Base-by-base conservation (phyloP, 2,329 filamentous ascomycete genomes). In the Diaporthe ilicicola region DNA sequence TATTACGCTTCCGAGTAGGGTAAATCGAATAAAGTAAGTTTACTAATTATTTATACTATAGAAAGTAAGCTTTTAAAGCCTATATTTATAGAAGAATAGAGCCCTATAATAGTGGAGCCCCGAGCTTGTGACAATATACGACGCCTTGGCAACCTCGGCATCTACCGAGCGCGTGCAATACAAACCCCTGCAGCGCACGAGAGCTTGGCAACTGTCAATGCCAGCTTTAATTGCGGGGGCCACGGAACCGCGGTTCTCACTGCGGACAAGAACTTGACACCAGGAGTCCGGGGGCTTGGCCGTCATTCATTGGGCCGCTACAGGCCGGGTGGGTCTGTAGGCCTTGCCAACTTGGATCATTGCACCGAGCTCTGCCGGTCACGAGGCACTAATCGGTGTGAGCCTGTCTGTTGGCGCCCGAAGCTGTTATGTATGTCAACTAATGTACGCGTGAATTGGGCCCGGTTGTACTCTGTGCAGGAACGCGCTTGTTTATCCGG, bases 401-500 rank as follows among this genome's bases (percentile, higher is more conserved):
- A 56, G 19, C n/a, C 42, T 13, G 42, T 56, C 17, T 19, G 7
- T 19, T 56, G 53, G 42, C 24, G 56, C 56, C 56, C 56, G 56
- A 37, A 62, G 39, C 44, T 34, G n/a, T n/a, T n/a, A n/a, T n/a
- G n/a, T n/a, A 42, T 46, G 27, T 62, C 39, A 2, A 32, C 27
- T 24, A 22, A 17, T 48, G 9, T 29, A 59, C 37, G 22, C 13
- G 44, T 50, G 44, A 29, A 34, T 50, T 50, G 29, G 44, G 9
- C 2, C 29, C 29, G 13, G 15, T 64, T 48, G 48, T 64, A 44
- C 29, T 27, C 44, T 27, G 7, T 37, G 59, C 59, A 64, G 59
- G n/a, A 50, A 50, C 59, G 44, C 34, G 27, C 59, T 64, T 24
- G 59, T 64, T 64, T 64, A 37, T 64, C 59, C 59, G 44, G 44